Conservation (phyloP, 345 rosid genomes). For the Citropsis articulata region DNA sequence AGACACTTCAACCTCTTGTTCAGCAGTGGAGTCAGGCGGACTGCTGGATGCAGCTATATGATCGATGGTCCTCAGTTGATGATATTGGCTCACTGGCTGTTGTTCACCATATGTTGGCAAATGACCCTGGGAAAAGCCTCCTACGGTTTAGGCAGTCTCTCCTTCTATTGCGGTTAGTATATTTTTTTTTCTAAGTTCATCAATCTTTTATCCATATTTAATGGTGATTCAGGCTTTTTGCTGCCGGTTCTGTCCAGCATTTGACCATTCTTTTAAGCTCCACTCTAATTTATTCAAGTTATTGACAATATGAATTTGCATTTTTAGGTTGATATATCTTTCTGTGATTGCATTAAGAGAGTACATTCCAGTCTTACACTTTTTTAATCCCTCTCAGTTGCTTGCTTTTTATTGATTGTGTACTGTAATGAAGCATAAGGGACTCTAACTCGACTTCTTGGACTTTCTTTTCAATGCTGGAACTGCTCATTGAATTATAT, state of each 20-base stretch:
- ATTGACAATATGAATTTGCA: background rate
- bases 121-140: constrained; percentile 88
- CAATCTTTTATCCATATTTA: background rate
- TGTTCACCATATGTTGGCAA: constrained; percentile 86
- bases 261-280: constrained; percentile 1
- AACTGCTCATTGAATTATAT: background rate
- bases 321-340: background rate
- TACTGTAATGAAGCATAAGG: background rate
- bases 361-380: background rate
- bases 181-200: background rate
- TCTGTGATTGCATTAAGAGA: background rate
- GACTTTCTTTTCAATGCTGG: background rate
- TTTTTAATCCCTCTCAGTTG: background rate
- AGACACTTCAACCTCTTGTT: constrained; percentile 65
- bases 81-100: constrained; percentile 94
- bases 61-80: constrained; percentile 93
- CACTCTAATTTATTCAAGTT: background rate
- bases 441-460: background rate
- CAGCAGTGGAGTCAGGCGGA: constrained; percentile 86
- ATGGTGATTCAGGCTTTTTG: background rate
- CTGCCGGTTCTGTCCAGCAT: background rate
- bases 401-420: background rate
- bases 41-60: constrained; percentile 96
- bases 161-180: constrained; percentile 67
- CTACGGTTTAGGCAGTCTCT: constrained; percentile 89